Evolutionary conservation across 2,329 filamentous ascomycete species (phyloP).

Genomic region (Macroventuria anomochaeta): DNA sequence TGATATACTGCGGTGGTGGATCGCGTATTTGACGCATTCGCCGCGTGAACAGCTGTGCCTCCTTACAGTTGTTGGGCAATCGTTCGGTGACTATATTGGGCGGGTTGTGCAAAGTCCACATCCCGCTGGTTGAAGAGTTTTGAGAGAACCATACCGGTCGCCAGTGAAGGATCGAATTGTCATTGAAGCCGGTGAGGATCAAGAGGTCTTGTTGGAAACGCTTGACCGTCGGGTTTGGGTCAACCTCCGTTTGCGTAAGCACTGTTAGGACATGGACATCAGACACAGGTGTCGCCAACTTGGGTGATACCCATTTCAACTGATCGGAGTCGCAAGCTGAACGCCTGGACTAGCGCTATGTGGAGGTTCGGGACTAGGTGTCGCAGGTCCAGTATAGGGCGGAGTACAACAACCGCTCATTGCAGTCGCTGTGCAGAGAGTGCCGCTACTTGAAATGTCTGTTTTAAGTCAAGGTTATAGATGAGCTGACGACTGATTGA

Average conservation of each 20-base stretch:
- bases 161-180: conserved; percentile 39
- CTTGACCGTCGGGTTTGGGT: conserved; percentile 18
- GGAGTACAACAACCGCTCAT: neutral
- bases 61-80: conserved; percentile 10
- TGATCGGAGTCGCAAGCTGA: neutral
- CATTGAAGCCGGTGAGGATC: conserved; percentile 33
- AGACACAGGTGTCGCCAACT: neutral
- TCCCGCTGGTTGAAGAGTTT: neutral
- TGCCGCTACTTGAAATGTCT: too few species aligned
- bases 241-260: conserved; percentile 25
- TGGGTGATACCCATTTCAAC: neutral
- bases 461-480: neutral
- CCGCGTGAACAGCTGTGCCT: conserved; percentile 27
- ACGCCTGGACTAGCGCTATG: neutral
- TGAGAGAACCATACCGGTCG: conserved; percentile 37
- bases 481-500: neutral
- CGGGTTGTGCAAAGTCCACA: conserved; percentile 42
- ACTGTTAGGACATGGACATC: neutral
- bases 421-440: neutral
- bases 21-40: conserved; percentile 28
- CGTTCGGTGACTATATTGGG: conserved; percentile 38
- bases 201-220: conserved; percentile 38
- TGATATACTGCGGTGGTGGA: conserved; percentile 26
- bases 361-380: neutral
- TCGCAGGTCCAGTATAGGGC: neutral